Evolutionary conservation across 2,329 filamentous ascomycete genomes (phyloP).

Genomic region (Seiridium cupressi): DNA sequence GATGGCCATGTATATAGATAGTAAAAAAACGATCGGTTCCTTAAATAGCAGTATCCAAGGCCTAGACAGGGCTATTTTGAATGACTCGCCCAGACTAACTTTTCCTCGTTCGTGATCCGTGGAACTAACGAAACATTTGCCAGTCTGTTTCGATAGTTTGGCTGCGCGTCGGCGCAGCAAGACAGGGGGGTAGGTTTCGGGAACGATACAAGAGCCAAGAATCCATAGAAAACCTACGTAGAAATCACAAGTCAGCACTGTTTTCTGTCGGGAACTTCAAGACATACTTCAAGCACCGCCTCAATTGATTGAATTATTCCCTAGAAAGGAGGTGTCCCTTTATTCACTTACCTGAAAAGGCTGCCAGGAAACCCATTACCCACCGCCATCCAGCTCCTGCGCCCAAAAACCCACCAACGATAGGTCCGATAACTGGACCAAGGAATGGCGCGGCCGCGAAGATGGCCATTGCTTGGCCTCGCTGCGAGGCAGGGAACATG

Average conservation of each 20-base stretch:
- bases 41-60: slow-evolving; percentile 69
- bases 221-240: slow-evolving; percentile 47
- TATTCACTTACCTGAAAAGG: slow-evolving; percentile 50
- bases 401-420: slow-evolving; percentile 66
- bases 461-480: slow-evolving; percentile 58
- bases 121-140: slow-evolving; percentile 55
- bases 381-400: slow-evolving; percentile 66
- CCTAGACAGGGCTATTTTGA: slow-evolving; percentile 57
- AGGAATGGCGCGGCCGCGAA: slow-evolving; percentile 61
- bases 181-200: slow-evolving; percentile 61
- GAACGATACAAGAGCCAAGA: slow-evolving; percentile 47
- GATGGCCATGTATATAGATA: slow-evolving; percentile 66
- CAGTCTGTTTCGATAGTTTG: slow-evolving; percentile 49
- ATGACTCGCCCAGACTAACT: slow-evolving; percentile 45
- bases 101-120: slow-evolving; percentile 42
- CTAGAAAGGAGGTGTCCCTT: no score
- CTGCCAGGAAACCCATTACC: slow-evolving; percentile 65
- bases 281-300: no score
- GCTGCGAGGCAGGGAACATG: slow-evolving; percentile 48
- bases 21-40: slow-evolving; percentile 67
- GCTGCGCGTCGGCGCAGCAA: slow-evolving; percentile 53
- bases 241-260: no score
- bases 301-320: no score
- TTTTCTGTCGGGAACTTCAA: no score
- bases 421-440: slow-evolving; percentile 62